Base-by-base conservation (phyloP, 2,329 filamentous ascomycete species). In the Xylariaceae sp. region DNA sequence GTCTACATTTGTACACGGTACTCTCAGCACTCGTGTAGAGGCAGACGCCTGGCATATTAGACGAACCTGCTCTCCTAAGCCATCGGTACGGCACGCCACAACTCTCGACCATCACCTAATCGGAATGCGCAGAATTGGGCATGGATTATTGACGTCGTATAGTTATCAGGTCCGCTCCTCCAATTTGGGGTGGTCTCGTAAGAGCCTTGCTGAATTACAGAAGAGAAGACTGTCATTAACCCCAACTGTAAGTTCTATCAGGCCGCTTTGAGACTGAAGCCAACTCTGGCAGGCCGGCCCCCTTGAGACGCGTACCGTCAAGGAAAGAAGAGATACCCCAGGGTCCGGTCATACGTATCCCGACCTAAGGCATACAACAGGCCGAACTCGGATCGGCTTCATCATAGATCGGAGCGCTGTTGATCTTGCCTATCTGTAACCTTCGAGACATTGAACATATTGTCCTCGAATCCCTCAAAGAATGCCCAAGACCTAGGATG, bases 401-500 rank as follows among this genome's bases (percentile, higher is more conserved):
- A 40, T 4, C 12, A 22, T 7, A 13, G 15, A 6, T 12, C 9
- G 8, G 16, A 16, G 30, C 21, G 10, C 9, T 32, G 9, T 40
- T 45, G 2, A 13, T 9, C 12, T n/a, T n/a, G 16, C 19, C 39
- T 12, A n/a, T 30, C 16, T 26, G 16, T 39, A 12, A n/a, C 16
- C 8, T 7, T 10, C 3, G 2, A 36, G 43, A 10, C 39, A 15
- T 42, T 41, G 8, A 26, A 8, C 26, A 8, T 47, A 22, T 40
- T 13, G 12, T 37, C 30, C 34, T 41, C 45, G 12, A 22, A 26
- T 39, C 15, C 21, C 30, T 18, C 42, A 13, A 34, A 39, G 42
- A 6, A 44, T 51, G 19, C 45, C 34, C 16, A 22, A 50, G 49
- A 50, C 16, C 36, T 47, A 58, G 37, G 13, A 67, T 67, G 65